phyloP scores from a whole-genome alignment of 192 early-diverging fungal genomes.

The Podochytrium sp. region DNA sequence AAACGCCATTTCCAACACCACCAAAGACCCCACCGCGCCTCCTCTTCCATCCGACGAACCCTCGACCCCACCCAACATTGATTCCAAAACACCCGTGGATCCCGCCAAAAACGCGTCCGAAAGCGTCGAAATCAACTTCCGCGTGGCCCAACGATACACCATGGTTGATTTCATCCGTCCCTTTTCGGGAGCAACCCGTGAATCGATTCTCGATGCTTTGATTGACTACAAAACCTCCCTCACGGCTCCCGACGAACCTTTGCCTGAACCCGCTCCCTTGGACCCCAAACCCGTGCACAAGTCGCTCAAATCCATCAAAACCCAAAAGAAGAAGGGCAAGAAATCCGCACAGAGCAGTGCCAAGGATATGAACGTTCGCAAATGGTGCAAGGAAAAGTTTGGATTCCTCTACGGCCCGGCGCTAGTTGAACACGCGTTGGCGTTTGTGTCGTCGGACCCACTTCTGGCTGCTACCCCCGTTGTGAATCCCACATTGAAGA shows the following conservation, averaged over 20 bases:
- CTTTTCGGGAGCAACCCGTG: conserved; percentile 57
- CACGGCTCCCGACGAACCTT: not conserved
- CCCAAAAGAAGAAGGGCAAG: conserved; percentile 38
- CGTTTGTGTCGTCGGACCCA: conserved; percentile 50
- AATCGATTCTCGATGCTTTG: conserved; percentile 47
- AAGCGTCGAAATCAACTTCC: conserved; percentile 59
- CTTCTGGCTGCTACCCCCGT: not conserved
- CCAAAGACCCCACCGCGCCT: not conserved
- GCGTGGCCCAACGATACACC: conserved; percentile 81
- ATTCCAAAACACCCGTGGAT: not conserved
- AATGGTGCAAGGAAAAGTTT: conserved; percentile 41
- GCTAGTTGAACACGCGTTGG: conserved; percentile 82
- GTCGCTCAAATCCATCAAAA: not conserved
- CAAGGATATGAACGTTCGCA: conserved; percentile 7
- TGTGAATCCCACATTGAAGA: conserved; percentile 27
- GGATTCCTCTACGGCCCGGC: conserved; percentile 77
- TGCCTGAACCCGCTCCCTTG: not conserved
- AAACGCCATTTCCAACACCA: conserved; percentile 43
- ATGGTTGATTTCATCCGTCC: conserved; percentile 59
- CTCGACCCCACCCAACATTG: not conserved
- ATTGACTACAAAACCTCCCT: conserved; percentile 48
- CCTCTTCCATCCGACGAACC: not conserved
- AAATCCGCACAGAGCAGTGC: not conserved
- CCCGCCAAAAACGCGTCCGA: conserved; percentile 1
- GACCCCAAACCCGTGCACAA: not conserved